Conservation (phyloP, 441 rosid genomes). For the Geranium incanum region DNA sequence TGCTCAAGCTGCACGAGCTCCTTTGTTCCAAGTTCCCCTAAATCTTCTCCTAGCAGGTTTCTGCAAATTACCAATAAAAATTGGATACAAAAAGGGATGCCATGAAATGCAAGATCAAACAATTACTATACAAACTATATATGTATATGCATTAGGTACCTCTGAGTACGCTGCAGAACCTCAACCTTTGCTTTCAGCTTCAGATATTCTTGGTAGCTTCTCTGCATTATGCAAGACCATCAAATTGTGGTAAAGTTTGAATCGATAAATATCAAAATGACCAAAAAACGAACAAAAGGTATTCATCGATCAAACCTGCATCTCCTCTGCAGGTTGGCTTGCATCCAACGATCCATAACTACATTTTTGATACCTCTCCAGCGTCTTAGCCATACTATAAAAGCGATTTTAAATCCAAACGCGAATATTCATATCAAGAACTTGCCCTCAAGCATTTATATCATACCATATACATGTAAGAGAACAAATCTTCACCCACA, state of each 20-base stretch:
- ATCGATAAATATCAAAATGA: not conserved
- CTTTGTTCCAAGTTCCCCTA: conserved; percentile 35
- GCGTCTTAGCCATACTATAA: conserved; percentile 43
- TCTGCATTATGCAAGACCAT: conserved; percentile 21
- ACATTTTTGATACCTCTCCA: conserved; percentile 59
- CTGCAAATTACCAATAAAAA: conserved; percentile 22
- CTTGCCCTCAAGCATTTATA: not conserved
- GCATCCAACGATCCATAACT: conserved; percentile 44
- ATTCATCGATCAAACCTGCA: conserved; percentile 30
- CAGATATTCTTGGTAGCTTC: conserved; percentile 44
- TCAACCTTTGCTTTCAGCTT: conserved; percentile 49
- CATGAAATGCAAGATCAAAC: not conserved
- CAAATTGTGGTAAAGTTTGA: no score
- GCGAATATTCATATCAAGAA: not conserved
- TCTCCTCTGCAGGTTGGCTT: conserved; percentile 37
- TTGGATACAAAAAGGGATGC: not conserved
- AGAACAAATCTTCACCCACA: no score
- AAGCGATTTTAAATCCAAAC: not conserved
- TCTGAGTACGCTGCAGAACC: conserved; percentile 42
- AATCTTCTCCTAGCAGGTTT: conserved; percentile 49
- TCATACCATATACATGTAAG: no score
- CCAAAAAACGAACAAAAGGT: conserved; percentile 1
- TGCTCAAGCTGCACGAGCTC: conserved; percentile 52
- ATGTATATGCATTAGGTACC: conserved; percentile 25
- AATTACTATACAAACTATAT: not conserved